Conservation (phyloP, 345 rosid species). For the Draba incana region DNA sequence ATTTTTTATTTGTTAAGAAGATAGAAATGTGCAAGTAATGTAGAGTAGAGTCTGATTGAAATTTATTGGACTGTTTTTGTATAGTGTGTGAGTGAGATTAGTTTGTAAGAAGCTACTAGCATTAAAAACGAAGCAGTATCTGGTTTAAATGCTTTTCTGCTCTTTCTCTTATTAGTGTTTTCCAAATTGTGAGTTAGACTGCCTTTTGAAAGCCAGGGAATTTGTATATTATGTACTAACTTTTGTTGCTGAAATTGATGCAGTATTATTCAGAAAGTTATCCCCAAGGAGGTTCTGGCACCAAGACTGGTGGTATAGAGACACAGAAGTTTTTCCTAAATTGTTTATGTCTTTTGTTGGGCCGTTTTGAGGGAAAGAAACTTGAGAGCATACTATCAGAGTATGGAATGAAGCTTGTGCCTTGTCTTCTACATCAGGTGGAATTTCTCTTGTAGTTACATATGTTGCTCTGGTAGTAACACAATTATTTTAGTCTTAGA, state of each 20-base stretch:
- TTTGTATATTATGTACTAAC: no score
- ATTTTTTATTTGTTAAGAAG: slow-evolving; percentile 9
- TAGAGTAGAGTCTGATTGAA: slow-evolving; percentile 15
- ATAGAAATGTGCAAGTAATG: slow-evolving; percentile 3
- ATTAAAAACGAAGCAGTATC: slow-evolving; percentile 12
- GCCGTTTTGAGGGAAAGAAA: slow-evolving; percentile 73
- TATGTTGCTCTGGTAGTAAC: slow-evolving; percentile 7
- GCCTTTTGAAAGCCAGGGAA: no score
- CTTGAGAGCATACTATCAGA: slow-evolving; percentile 59
- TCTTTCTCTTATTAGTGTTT: slow-evolving; percentile 16
- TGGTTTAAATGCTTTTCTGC: slow-evolving; percentile 23
- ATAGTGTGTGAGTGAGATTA: slow-evolving; percentile 18
- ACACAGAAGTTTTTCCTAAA: slow-evolving; percentile 79
- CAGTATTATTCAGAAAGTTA: slow-evolving; percentile 67
- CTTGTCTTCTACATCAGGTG: slow-evolving; percentile 75
- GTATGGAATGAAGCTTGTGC: slow-evolving; percentile 68
- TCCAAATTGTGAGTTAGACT: slow-evolving; percentile 5
- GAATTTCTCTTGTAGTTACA: slow-evolving; percentile 16
- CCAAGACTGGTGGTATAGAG: slow-evolving; percentile 58
- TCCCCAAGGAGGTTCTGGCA: slow-evolving; percentile 48
- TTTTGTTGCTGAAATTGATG: slow-evolving; percentile 28
- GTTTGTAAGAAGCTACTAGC: slow-evolving; percentile 9
- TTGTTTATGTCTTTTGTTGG: slow-evolving; percentile 89
- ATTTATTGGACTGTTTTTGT: slow-evolving; percentile 20
- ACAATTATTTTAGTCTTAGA: neutral